A percentile compares a stretch with the other conserved stretches of the same genome.
Evolutionary conservation across 805 yeast genomes (phyloP).

Genomic region (Kodamaea leandrae): DNA sequence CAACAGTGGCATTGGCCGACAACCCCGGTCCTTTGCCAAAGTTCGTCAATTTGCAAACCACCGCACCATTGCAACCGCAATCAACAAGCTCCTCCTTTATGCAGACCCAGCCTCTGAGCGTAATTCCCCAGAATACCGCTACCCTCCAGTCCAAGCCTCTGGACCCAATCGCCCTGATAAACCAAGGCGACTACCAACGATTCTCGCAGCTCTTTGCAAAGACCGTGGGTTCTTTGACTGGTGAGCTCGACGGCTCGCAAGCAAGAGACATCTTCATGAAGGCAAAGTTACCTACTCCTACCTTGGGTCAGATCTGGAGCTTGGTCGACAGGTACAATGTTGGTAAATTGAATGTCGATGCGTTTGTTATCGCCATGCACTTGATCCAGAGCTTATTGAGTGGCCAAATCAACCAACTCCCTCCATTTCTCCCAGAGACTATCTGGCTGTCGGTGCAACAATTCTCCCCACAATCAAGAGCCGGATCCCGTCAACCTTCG

Average conservation of each 20-base stretch:
- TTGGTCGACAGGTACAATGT: conserved; percentile 73
- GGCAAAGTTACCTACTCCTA: conserved; percentile 76
- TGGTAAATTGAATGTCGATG: conserved; percentile 70
- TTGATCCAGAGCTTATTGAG: conserved; percentile 78
- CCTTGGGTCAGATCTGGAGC: conserved; percentile 85
- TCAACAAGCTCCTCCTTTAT: conserved; percentile 38
- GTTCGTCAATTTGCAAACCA: conserved; percentile 38
- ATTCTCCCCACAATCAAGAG: conserved; percentile 35
- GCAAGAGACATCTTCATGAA: conserved; percentile 87
- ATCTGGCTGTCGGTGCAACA: conserved; percentile 37
- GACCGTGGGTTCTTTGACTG: conserved; percentile 53
- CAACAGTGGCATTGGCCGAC: conserved; percentile 52
- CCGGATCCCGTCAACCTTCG: conserved; percentile 27
- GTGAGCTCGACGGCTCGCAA: conserved; percentile 65
- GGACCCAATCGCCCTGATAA: conserved; percentile 46
- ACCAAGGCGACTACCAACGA: conserved; percentile 56
- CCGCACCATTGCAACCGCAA: conserved; percentile 30
- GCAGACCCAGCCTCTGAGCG: conserved; percentile 42
- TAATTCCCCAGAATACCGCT: conserved; percentile 32
- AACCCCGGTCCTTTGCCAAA: conserved; percentile 63
- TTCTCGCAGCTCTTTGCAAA: conserved; percentile 73
- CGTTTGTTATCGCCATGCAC: conserved; percentile 93
- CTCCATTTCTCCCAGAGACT: conserved; percentile 40
- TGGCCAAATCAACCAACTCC: conserved; percentile 59
- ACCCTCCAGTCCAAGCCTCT: conserved; percentile 34